phyloP scores from a whole-genome alignment of 1,284 basidiomycete genomes.

The Pterulicium gracile region DNA sequence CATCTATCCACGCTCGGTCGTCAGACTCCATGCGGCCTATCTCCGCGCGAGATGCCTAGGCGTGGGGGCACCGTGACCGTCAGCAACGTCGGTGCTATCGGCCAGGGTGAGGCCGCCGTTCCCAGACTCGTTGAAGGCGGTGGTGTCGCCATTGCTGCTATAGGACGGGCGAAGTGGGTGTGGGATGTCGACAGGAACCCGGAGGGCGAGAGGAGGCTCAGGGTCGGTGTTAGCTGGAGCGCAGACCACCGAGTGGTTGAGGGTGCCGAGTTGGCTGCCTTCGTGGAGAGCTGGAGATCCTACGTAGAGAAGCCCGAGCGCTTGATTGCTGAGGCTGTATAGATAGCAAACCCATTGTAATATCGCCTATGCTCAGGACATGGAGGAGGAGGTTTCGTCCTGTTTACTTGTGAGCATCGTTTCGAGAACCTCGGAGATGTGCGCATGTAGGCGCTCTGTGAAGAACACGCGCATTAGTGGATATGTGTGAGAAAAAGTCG shows the following conservation, averaged over 20 bases:
- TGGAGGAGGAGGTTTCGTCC: background rate
- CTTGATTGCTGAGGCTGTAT: slow-evolving; percentile 51
- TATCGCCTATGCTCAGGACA: background rate
- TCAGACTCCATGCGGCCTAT: slow-evolving; percentile 52
- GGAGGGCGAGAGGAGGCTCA: slow-evolving; percentile 52
- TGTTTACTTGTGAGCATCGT: background rate
- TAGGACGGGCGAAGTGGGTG: slow-evolving; percentile 80
- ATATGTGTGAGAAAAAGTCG: background rate
- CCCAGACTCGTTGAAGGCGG: slow-evolving; percentile 84
- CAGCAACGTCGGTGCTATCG: slow-evolving; percentile 80
- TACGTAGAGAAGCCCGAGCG: slow-evolving; percentile 77
- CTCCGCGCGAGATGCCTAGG: slow-evolving; percentile 52
- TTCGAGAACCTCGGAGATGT: background rate
- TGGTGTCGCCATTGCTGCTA: slow-evolving; percentile 83
- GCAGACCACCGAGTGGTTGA: slow-evolving; percentile 90
- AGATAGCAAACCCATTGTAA: background rate
- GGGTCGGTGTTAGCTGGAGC: slow-evolving; percentile 75
- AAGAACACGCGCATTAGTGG: background rate
- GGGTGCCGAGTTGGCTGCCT: slow-evolving; percentile 85
- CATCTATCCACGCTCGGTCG: slow-evolving; percentile 56
- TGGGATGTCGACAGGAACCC: slow-evolving; percentile 48
- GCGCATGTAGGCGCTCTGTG: background rate
- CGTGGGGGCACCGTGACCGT: slow-evolving; percentile 75
- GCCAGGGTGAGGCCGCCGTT: slow-evolving; percentile 58
- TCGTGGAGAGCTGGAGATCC: slow-evolving; percentile 82